These are phyloP conservation scores for Xerocomellus intermedius DNA, from an alignment of 768 basidiomycete genomes.

Conservation along the genomic window DNA sequence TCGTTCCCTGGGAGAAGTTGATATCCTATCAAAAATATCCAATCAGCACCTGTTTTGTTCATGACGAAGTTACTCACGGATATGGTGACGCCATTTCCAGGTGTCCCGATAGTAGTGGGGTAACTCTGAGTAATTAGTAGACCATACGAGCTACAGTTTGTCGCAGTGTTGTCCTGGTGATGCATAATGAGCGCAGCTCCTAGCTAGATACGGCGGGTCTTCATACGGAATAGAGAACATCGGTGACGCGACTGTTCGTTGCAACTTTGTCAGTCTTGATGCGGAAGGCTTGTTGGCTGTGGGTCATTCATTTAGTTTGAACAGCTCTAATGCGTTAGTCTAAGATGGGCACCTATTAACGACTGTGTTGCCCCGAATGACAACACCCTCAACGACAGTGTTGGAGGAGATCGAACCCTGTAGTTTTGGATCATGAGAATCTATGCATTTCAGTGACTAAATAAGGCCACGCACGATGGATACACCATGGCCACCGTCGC, in stretches of 20 bases:
- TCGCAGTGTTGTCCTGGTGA: slow-evolving; percentile 52
- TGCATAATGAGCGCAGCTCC: neutral
- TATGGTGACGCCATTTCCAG: slow-evolving; percentile 56
- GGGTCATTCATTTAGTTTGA: neutral
- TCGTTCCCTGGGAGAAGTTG: slow-evolving; percentile 44
- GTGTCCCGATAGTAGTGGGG: slow-evolving; percentile 48
- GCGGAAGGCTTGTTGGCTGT: slow-evolving; percentile 53
- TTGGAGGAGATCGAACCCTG: slow-evolving; percentile 56
- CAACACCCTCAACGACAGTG: slow-evolving; percentile 45
- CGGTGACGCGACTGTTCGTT: slow-evolving; percentile 45
- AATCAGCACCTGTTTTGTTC: neutral
- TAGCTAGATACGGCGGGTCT: neutral
- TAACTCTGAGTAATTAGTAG: slow-evolving; percentile 66
- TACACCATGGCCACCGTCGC: slow-evolving; percentile 62
- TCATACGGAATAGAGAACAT: slow-evolving; percentile 49
- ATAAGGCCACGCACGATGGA: slow-evolving; percentile 40
- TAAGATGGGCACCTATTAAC: slow-evolving; percentile 44
- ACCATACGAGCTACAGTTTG: slow-evolving; percentile 48
- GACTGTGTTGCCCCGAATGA: slow-evolving; percentile 52
- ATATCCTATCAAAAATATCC: slow-evolving; percentile 37
- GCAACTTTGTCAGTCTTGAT: slow-evolving; percentile 56
- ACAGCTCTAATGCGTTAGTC: neutral
- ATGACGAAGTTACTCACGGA: slow-evolving; percentile 43
- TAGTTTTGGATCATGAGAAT: neutral
- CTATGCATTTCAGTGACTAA: neutral